These are phyloP conservation scores for Amanita fuliginea DNA, from an alignment of 768 basidiomycete genomes.

Conservation along the genomic window DNA sequence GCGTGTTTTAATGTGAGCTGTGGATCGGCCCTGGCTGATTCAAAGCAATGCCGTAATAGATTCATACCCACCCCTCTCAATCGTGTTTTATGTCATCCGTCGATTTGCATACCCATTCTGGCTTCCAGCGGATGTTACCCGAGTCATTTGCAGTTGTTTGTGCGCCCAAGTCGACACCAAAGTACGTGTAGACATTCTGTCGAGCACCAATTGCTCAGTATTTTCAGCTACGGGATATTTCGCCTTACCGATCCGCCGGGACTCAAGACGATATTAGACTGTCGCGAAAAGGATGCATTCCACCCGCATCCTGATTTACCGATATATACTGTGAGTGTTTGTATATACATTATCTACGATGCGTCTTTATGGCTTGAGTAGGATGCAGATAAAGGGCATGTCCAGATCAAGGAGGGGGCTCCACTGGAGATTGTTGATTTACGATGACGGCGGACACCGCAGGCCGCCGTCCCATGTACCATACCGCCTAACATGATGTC, in stretches of 20 bases:
- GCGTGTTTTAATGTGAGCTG: slow-evolving; percentile 16
- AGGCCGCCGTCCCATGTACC: neutral
- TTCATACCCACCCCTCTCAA: slow-evolving; percentile 88
- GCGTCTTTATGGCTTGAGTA: slow-evolving; percentile 15
- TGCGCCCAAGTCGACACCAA: slow-evolving; percentile 69
- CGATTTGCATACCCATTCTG: slow-evolving; percentile 85
- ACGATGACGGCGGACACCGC: slow-evolving; percentile 23
- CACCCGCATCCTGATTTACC: slow-evolving; percentile 79
- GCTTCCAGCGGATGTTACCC: slow-evolving; percentile 81
- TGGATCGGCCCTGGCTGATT: neutral
- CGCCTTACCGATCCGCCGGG: slow-evolving; percentile 85
- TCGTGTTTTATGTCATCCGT: slow-evolving; percentile 95
- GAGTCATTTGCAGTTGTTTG: slow-evolving; percentile 93
- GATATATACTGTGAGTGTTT: slow-evolving; percentile 68
- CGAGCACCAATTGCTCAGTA: neutral
- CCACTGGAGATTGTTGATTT: slow-evolving; percentile 79
- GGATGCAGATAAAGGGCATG: slow-evolving; percentile 83
- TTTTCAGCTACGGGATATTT: slow-evolving; percentile 71
- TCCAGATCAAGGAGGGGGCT: slow-evolving; percentile 55
- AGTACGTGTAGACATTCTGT: slow-evolving; percentile 28
- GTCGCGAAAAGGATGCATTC: slow-evolving; percentile 64
- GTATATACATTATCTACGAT: neutral
- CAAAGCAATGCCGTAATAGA: slow-evolving; percentile 30
- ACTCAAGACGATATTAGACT: slow-evolving; percentile 56
- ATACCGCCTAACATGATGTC: slow-evolving; percentile 5